Base-by-base conservation (phyloP, 2,329 filamentous ascomycete genomes). In the Hirsutella minnesotensis region DNA sequence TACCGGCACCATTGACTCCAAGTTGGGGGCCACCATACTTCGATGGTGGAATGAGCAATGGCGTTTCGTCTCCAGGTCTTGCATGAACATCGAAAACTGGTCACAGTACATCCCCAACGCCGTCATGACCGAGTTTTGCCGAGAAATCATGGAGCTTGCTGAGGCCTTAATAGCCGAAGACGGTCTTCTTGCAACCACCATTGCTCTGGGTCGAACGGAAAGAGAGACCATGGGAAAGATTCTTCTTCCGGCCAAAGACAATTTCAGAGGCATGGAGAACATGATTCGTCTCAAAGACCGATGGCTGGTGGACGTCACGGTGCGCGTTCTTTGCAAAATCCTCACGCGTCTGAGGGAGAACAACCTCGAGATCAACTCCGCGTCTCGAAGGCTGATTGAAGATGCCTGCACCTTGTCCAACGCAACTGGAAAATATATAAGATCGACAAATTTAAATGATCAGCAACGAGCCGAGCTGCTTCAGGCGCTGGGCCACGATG, bases 121-220 rank as follows among this genome's bases (percentile, higher is more conserved):
- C 18, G 70, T 77, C 42, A 89, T 98, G 86, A 82, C 88, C 53
- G 81, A 95, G 44, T 95, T 96, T 55, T 95, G 89, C 57, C 81
- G 92, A 50, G 87, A 95, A 56, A 85, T 86, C 13, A 98, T 98
- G 77, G 87, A 96, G 53, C 85, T 95, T 56, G 89, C 90, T 1
- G 86, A 94, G 55, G 74, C 77, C 30, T 72, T 95, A 2, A 85
- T 96, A 56, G 81, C 86, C 34, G 81, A 95, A 52, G 92, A 94
- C 58, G 81, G 80, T 40, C 75, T 95, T 45, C 80, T 98, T 48
- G 78, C 86, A 2, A 83, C 81, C 38, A 83, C 85, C 12, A 58
- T 58, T 29, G 57, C 60, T 5, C 46, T 57, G 10, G 56, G 55
- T 9, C 60, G 57, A 42, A 62, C 53, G 31, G 60, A 65, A 33